Conservation (phyloP, 1,284 basidiomycete genomes). For the Limonomyces culmigenus region DNA sequence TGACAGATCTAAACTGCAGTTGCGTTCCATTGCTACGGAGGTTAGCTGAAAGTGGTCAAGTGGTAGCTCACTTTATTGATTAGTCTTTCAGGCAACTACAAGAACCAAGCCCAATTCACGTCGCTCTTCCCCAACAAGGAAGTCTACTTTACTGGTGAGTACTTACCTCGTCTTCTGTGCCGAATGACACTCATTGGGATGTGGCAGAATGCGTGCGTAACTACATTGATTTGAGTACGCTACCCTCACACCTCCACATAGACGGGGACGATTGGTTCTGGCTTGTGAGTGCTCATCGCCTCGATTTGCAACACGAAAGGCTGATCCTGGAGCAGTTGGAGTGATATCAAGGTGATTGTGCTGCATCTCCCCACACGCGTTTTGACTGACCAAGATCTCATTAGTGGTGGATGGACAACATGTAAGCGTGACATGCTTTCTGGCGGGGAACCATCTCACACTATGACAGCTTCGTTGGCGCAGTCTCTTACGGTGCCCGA, state of each 20-base stretch:
- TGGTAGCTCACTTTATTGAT: too few relatives aligned
- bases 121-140: conserved; percentile 27
- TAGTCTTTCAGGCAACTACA: too few relatives aligned
- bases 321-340: too few relatives aligned
- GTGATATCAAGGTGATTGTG: too few relatives aligned
- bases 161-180: not conserved
- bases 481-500: conserved; percentile 26
- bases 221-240: too few relatives aligned
- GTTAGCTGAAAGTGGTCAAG: conserved; percentile 17
- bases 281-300: too few relatives aligned
- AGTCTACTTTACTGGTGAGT: conserved; percentile 24
- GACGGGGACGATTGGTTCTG: conserved; percentile 29
- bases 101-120: conserved; percentile 27
- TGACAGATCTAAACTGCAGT: not conserved
- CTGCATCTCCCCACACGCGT: too few relatives aligned
- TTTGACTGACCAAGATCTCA: conserved; percentile 56
- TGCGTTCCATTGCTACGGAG: conserved; percentile 33
- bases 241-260: too few relatives aligned
- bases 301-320: too few relatives aligned
- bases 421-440: conserved; percentile 23
- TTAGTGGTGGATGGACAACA: conserved; percentile 67
- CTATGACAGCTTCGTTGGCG: conserved; percentile 21
- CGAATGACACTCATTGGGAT: not conserved
- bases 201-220: too few relatives aligned
- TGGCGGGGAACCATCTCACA: not conserved